A percentile compares a stretch with the other conserved stretches of the same genome.
Conservation (phyloP, 768 basidiomycete genomes). For the Rhodocollybia butyracea region DNA sequence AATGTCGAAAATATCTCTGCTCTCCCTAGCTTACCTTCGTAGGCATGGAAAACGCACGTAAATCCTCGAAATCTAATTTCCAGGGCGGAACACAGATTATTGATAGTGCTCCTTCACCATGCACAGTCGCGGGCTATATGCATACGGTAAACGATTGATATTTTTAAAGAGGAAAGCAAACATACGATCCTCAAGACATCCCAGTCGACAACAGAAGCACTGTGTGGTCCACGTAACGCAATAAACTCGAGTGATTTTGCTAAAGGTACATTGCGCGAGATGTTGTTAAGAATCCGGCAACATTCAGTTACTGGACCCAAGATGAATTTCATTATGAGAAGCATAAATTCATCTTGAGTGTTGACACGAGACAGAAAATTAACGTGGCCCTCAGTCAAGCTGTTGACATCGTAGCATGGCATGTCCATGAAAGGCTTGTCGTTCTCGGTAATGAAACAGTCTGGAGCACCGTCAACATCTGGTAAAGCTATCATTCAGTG, state of each 20-base stretch:
- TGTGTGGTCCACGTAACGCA: not conserved
- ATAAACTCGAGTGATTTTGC: not conserved
- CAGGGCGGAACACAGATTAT: not conserved
- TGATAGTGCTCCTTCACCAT: not conserved
- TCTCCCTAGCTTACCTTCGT: not conserved
- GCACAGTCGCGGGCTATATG: not conserved
- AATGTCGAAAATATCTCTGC: not conserved
- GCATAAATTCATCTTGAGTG: not conserved
- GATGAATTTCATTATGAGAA: not conserved
- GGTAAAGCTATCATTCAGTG: not conserved
- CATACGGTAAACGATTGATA: not conserved
- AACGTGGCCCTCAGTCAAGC: not conserved
- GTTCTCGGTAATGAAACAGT: not conserved
- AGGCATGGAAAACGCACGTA: not conserved
- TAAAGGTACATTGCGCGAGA: not conserved
- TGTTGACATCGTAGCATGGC: not conserved
- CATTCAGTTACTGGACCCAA: not conserved
- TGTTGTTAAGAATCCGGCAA: not conserved
- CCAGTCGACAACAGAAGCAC: not conserved
- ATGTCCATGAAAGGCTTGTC: not conserved
- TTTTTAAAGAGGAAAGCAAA: not conserved
- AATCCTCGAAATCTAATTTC: not conserved
- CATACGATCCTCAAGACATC: constrained; percentile 2
- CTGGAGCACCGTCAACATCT: not conserved
- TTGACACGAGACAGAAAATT: not conserved